Conservation (phyloP, 352 stramenopile species). For the Globisporangium solare region DNA sequence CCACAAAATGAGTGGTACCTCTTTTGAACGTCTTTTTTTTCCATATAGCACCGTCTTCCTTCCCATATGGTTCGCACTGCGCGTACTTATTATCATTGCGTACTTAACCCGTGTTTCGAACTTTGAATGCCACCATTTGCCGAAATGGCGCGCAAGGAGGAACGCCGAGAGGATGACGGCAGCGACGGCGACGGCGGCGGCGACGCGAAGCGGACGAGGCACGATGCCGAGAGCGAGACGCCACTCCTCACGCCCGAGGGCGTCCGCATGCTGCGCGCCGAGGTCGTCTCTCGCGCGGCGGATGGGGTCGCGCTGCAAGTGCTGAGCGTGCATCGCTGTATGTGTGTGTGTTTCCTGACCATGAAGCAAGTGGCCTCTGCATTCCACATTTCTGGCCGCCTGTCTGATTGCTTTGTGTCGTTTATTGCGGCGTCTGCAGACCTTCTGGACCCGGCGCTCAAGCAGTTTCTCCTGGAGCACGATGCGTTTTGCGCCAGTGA, state of each 20-base stretch:
- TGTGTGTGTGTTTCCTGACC: not conserved
- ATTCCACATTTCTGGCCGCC: not conserved
- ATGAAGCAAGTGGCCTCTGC: too few species aligned
- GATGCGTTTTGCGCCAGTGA: constrained; percentile 1
- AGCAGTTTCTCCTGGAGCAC: constrained; percentile 20
- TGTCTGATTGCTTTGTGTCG: not conserved
- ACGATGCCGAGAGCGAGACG: not conserved
- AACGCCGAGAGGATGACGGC: not conserved
- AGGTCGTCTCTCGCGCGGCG: not conserved
- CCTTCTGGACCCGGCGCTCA: constrained; percentile 38
- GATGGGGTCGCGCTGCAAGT: constrained; percentile 36
- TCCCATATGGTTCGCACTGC: too few species aligned
- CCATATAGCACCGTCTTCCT: too few species aligned
- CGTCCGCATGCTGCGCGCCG: constrained; percentile 25
- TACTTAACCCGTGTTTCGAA: too few species aligned
- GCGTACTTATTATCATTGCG: too few species aligned
- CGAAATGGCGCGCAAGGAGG: not conserved
- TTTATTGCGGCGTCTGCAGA: constrained; percentile 23
- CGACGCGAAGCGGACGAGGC: not conserved
- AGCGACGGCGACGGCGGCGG: constrained; percentile 1
- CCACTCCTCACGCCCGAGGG: constrained; percentile 31
- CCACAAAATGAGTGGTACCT: too few species aligned
- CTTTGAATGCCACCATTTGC: too few species aligned
- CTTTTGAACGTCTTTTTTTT: too few species aligned
- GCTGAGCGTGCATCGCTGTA: constrained; percentile 54